Evolutionary conservation across 306 rosid species (phyloP).

Genomic region (Prunus armeniaca): DNA sequence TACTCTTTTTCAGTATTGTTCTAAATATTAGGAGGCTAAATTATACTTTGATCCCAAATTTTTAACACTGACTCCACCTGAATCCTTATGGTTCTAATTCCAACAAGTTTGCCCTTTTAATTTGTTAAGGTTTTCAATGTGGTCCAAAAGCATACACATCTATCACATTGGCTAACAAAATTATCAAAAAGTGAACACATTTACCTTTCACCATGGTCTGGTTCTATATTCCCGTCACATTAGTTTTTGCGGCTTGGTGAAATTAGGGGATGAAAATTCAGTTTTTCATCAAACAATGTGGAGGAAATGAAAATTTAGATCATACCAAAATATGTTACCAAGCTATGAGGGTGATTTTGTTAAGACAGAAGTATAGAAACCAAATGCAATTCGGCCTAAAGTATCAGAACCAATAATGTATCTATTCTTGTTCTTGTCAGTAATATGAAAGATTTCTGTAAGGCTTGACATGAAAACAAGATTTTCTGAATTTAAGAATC

Average conservation of each 20-base stretch:
- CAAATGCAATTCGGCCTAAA: not conserved
- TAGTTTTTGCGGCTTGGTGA: not conserved
- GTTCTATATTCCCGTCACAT: not conserved
- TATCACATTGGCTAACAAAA: not conserved
- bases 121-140: not conserved
- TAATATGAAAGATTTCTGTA: not conserved
- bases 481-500: not conserved
- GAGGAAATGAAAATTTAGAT: not conserved
- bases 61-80: not conserved
- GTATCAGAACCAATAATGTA: not conserved
- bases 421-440: not conserved
- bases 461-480: conserved; percentile 3
- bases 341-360: not conserved
- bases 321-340: not conserved
- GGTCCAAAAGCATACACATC: not conserved
- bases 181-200: not conserved
- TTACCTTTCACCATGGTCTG: not conserved
- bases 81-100: not conserved
- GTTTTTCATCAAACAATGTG: not conserved
- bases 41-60: not conserved
- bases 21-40: not conserved
- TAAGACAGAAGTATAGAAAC: not conserved
- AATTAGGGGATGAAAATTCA: not conserved
- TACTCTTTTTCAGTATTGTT: not conserved
- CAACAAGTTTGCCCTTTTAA: not conserved